Evolutionary conservation across 371 early-diverging fungal genomes (phyloP), one percentile per base, ranked within the genome.

Genomic region (Umbelopsis sp.): DNA sequence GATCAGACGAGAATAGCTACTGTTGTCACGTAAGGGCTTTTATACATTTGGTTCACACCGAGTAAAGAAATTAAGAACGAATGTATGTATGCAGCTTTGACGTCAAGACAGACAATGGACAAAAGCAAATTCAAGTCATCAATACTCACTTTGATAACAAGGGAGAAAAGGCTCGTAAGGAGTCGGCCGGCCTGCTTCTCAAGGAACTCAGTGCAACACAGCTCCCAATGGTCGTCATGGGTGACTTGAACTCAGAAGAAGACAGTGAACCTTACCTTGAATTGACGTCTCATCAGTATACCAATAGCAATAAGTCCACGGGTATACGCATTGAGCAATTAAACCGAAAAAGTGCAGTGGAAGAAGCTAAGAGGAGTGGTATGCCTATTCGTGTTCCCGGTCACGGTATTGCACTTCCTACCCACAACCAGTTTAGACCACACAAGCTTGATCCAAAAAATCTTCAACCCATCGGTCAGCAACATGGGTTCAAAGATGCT

Each of bases 211-310:
- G 48, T 44, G 16, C 50, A 18, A 62, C 64, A 18, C 35, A 64
- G 20, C 63, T 67, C 2, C 65, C 74, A 11, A 70, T 74, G 0
- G 65, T 83, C 18, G 50, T 80, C 22, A 63, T 83, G 50, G 83
- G 83, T 16, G 83, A 83, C 44, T 44, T 83, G 14, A 83, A 83
- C 44, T 77, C 81, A 0, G 72, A 80, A 3, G 78, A 80, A 53
- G 50, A 63, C 0, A 80, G 80, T 57, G 73, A 76, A 6, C 81
- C 79, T 9, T 83, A 80, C 62, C 50, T 68, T 8, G 70, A 52
- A 1, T 69, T 83, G 68, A 80, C 80, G 0, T 71, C 72, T 3
- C 50, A 51, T 25, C 65, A 65, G 20, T 75, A 77, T 37, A 69
- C 4, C 20, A 38, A 20, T 66, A 71, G 7, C 66, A 22, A 57